Evolutionary conservation across 176 grass and related monocot species (phyloP).

Genomic region (Alopecurus myosuroides): DNA sequence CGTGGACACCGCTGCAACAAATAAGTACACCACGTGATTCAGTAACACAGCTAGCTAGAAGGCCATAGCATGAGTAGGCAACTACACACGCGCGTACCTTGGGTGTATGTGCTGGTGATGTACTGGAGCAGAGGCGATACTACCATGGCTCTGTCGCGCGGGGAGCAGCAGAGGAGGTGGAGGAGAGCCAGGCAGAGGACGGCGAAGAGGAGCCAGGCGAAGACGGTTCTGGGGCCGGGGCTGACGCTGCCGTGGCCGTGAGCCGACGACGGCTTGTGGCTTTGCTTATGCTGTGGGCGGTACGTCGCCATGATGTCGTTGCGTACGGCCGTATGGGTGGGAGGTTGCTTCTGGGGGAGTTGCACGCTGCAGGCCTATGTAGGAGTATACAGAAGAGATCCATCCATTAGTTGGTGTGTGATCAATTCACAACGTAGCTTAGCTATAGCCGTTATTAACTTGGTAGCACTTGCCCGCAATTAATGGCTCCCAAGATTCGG

Average conservation of each 20-base stretch:
- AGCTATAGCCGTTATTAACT: too few relatives aligned
- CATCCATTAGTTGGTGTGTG: too few relatives aligned
- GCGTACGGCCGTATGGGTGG: not conserved
- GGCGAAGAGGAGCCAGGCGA: not conserved
- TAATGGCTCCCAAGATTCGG: too few relatives aligned
- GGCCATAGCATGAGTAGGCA: too few relatives aligned
- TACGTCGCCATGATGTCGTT: not conserved
- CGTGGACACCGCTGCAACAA: not conserved
- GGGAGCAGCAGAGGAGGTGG: slow-evolving; percentile 19
- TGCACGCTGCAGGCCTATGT: not conserved
- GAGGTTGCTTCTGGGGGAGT: not conserved
- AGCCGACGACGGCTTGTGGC: not conserved
- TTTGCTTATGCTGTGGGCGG: not conserved
- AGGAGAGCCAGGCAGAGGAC: slow-evolving; percentile 1
- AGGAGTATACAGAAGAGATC: too few relatives aligned
- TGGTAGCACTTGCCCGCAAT: too few relatives aligned
- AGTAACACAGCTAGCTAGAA: too few relatives aligned
- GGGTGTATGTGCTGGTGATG: not conserved
- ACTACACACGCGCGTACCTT: not conserved
- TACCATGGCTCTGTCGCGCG: too few relatives aligned
- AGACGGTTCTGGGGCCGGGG: not conserved
- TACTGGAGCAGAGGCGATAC: not conserved
- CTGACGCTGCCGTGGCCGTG: not conserved
- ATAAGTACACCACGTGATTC: too few relatives aligned
- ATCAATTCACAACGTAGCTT: too few relatives aligned